Base-by-base conservation (phyloP, 345 rosid species). In the Cochlearia excelsa region DNA sequence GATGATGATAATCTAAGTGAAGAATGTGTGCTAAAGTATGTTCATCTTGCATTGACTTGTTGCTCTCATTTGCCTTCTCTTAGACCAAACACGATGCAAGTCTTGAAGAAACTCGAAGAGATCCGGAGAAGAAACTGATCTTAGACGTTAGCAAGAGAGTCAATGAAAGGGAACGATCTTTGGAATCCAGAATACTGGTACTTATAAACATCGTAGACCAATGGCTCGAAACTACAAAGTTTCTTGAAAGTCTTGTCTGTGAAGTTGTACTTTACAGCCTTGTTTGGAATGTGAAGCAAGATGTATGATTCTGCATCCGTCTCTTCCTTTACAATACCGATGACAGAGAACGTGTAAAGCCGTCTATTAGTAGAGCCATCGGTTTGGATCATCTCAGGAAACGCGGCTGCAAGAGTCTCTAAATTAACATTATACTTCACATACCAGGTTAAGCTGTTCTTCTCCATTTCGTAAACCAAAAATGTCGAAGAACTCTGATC, bases 51-150 rank as follows among this genome's bases (percentile, higher is more conserved):
- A 2, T 71, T 88, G 83, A 70, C 90, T 57, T 86, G 96, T 64
- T 92, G 95, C 74, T 88, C 98, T 53, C 90, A 88, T 65, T 82
- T 83, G 0, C 88, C 96, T 71, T 80, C 92, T 39, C 85, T 87
- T 43, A 80, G 98, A 57, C 96, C 95, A 2, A 80, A 68, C 68
- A 79, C 71, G 6, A 82, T 76, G 58, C 88, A 82, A 79, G 80
- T 86, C 16, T 70, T 86, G 50, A 47, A 41, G 71, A 81, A 77
- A 74, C 96, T 92, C 6, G 87, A 83, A 73, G 96, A 84, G 51
- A 77, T 84, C 26, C 78, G 74, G 45, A 82, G 40, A 37, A 37
- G 40, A 37, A 37, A 37, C 40, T 4, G 1, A 1, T 5, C 6
- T 37, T 37, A 37, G 40, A 37, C 40, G 7, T 37, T 37, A 37